Percentiles rank a stretch among this genome's conserved stretches.
Evolutionary conservation across 257 asterid genomes (phyloP).

Genomic region (Jasminum sambac): DNA sequence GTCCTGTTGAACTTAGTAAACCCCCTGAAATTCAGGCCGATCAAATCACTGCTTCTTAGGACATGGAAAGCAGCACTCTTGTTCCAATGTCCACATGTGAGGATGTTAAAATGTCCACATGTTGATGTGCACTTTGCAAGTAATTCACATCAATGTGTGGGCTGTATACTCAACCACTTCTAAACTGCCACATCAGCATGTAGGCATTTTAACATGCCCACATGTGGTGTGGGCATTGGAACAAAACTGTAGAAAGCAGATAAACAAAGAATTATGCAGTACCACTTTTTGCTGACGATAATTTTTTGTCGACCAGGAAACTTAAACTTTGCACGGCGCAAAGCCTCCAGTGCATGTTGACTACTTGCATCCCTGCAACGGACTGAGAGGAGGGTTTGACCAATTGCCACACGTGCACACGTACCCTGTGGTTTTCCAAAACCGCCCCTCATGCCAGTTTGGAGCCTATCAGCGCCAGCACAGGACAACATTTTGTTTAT

Average conservation of each 20-base stretch:
- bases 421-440: constrained; percentile 34
- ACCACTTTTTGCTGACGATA: constrained; percentile 15
- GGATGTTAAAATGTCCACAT: too few species aligned
- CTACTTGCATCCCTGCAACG: constrained; percentile 27
- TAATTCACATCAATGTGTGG: too few species aligned
- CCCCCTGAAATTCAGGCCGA: constrained; percentile 11
- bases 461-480: constrained; percentile 42
- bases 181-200: too few species aligned
- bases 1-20: constrained; percentile 8
- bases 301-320: constrained; percentile 36
- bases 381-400: constrained; percentile 33
- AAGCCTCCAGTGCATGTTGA: constrained; percentile 34
- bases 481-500: constrained; percentile 41
- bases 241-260: not conserved
- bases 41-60: not conserved
- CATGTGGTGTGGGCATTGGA: too few species aligned
- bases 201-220: too few species aligned
- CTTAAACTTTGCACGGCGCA: constrained; percentile 38
- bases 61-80: too few species aligned
- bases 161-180: too few species aligned
- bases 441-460: constrained; percentile 33
- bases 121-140: too few species aligned
- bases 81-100: too few species aligned
- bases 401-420: constrained; percentile 36
- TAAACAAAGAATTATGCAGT: not conserved